Base-by-base conservation (phyloP, 1,139 yeast genomes). In the Scheffersomyces lignicola region DNA sequence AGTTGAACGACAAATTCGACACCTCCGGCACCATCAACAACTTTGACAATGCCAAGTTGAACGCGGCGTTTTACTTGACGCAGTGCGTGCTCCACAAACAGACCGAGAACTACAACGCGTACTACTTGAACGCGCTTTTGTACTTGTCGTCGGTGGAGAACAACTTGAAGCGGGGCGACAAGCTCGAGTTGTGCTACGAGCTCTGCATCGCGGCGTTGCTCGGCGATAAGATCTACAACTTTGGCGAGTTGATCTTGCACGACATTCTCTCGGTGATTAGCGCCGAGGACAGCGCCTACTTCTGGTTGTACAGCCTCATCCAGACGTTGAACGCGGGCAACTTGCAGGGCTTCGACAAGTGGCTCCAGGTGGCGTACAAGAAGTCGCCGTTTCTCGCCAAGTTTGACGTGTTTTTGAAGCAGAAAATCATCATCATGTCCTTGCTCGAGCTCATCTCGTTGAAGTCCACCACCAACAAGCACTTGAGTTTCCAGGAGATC, bases 241-340 rank as follows among this genome's bases (percentile, higher is more conserved):
- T 92, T 61, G 98, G 98, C 35, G 98, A 94, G 62, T 76, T 92
- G 46, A 75, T 92, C 41, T 78, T 89, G 56, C 97, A 92, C 58
- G 96, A 95, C 34, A 81, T 90, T 37, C 75, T 92, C 58, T 60
- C 71, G 34, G 67, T 74, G 30, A 70, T 85, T 36, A 37, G 34
- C 20, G 35, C 40, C 21, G 60, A 73, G 29, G 60, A 59, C 21
- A 64, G 76, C 28, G 70, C 71, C 34, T 81, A 79, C 54, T 61
- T 67, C 35, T 90, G 97, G 96, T 66, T 94, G 40, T 78, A 80
- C 43, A 75, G 82, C 36, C 66, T 90, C 45, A 69, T 92, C 38
- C 70, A 77, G 39, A 73, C 83, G 24, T 69, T 92, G 52, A 89
- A 90, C 54, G 67, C 80, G 13, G 98, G 98, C 27, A 80, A 88